A percentile compares a stretch with the other conserved stretches of the same genome.
Evolutionary conservation across 495 filamentous ascomycete species (phyloP).

Genomic region (Hyaloscypha variabilis): DNA sequence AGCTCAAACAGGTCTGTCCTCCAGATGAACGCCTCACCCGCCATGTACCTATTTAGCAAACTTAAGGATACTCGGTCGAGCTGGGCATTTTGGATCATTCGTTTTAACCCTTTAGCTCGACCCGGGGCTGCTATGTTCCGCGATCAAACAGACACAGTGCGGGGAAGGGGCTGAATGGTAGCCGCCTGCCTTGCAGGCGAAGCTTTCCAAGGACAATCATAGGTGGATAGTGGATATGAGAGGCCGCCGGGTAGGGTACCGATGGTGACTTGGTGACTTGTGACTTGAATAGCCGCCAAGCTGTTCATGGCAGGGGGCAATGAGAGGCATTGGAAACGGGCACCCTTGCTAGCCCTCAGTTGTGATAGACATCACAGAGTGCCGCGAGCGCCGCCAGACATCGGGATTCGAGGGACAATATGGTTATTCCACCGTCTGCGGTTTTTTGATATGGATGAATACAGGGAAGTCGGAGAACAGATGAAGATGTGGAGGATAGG

Average conservation of each 20-base stretch:
- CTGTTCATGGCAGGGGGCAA: neutral
- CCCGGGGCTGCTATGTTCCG: neutral
- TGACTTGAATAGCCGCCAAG: neutral
- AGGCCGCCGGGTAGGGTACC: neutral
- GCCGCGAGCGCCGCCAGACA: neutral
- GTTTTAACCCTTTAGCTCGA: neutral
- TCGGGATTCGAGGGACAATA: slow-evolving; percentile 1
- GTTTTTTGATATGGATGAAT: slow-evolving; percentile 9
- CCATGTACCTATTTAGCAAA: neutral
- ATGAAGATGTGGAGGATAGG: neutral
- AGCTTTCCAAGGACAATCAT: neutral
- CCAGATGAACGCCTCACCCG: slow-evolving; percentile 3
- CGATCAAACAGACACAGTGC: neutral
- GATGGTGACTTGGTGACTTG: neutral
- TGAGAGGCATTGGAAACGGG: neutral
- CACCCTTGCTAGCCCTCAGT: neutral
- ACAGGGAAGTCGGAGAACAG: neutral
- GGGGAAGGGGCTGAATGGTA: neutral
- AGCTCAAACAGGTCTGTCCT: neutral
- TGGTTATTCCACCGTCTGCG: neutral
- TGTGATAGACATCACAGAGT: neutral
- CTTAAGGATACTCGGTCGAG: slow-evolving; percentile 6
- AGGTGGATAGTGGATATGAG: neutral
- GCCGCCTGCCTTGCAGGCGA: too few relatives aligned
- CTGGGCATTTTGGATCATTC: slow-evolving; percentile 1